phyloP scores from a whole-genome alignment of 73 alveolate species.

The Blepharisma japonicum region DNA sequence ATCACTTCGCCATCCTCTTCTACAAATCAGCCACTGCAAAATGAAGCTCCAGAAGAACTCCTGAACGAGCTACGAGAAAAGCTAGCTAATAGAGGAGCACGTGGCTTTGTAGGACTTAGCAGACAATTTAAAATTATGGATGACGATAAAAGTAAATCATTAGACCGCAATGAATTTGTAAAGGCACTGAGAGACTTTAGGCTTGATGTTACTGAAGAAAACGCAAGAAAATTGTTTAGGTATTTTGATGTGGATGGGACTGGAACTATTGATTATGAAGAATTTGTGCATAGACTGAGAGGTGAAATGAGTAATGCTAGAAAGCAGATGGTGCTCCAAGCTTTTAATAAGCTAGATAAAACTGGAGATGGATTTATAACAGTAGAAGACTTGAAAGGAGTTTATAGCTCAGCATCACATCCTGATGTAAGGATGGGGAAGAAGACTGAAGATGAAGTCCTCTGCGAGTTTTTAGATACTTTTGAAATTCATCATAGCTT shows the following conservation, averaged over 20 bases:
- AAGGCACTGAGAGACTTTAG: constrained; percentile 64
- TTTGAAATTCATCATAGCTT: constrained; percentile 43
- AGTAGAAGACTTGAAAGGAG: constrained; percentile 81
- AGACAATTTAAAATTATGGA: constrained; percentile 81
- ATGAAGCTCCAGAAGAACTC: constrained; percentile 23
- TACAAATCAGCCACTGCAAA: neutral
- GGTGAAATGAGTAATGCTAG: constrained; percentile 55
- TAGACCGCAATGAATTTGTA: constrained; percentile 59
- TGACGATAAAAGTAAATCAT: constrained; percentile 67
- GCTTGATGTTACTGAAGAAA: constrained; percentile 71
- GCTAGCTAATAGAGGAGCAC: constrained; percentile 77
- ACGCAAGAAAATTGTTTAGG: constrained; percentile 65
- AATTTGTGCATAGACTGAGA: constrained; percentile 49
- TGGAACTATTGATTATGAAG: constrained; percentile 60
- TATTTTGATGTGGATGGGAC: constrained; percentile 82
- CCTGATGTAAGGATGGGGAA: constrained; percentile 84
- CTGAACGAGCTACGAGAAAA: constrained; percentile 61
- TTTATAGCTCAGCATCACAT: constrained; percentile 80
- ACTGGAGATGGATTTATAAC: constrained; percentile 74
- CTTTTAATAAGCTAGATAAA: constrained; percentile 71
- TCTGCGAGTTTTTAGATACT: constrained; percentile 50
- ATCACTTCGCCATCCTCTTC: constrained; percentile 17
- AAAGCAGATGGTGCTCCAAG: constrained; percentile 46
- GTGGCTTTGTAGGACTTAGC: constrained; percentile 87
- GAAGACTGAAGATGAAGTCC: constrained; percentile 77